Base-by-base conservation (phyloP, 1,139 yeast species). In the Suhomyces wounanorum region DNA sequence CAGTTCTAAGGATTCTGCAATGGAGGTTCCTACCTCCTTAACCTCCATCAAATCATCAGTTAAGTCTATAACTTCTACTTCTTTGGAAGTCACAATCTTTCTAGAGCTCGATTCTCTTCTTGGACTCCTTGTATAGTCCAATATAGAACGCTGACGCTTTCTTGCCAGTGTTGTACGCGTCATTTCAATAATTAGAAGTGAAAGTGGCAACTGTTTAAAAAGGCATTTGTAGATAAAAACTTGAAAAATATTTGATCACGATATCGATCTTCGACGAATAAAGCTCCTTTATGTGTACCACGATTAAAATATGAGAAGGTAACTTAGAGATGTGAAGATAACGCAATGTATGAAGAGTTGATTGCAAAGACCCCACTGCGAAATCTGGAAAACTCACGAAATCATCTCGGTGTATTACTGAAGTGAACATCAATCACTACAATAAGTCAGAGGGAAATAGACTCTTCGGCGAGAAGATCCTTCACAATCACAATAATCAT, bases 141-240 rank as follows among this genome's bases (percentile, higher is more conserved):
- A 55, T 16, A 58, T 58, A 9, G 60, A 55, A 16, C 57, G 47
- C 43, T 58, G 61, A n/a, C 58, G 44, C 51, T 56, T 56, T 18
- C 25, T 33, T 14, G 31, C 10, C 38, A 8, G 38, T 7, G 35
- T 33, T 33, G 13, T 30, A 43, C 45, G 45, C 45, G 45, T 43
- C 45, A 43, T 43, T 4, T 33, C 14, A 3, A n/a, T 9, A 30
- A 6, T 8, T 41, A 14, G 18, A 16, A 10, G 28, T 37, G 18
- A n/a, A 18, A 16, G 28, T 21, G 25, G 28, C 40, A 37, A 37
- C 11, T 37, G 16, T 16, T 8, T 11, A 9, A 33, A 14, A 4
- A 14, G 18, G 8, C 37, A 33, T 33, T 14, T 33, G 18, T 14
- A 33, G 11, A 6, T 13, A 33, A 7, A 17, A 33, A 8, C 18